Conservation (phyloP, 208 protist genomes). For the Zelonia costaricensis region DNA sequence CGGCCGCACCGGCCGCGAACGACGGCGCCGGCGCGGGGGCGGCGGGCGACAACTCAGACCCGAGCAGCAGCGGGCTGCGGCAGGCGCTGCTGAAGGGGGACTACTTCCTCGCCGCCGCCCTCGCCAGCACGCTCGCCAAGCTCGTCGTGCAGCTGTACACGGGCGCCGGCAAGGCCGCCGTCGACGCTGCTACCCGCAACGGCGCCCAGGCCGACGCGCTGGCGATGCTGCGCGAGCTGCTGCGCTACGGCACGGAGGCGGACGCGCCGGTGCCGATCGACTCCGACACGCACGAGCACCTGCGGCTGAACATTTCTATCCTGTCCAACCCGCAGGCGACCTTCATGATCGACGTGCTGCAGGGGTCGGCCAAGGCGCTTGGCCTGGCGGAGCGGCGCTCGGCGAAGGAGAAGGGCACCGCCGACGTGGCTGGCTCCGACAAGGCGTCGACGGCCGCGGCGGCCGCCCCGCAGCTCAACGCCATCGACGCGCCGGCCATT, state of each 20-base stretch:
- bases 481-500: constrained; percentile 69
- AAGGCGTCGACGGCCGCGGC: not conserved
- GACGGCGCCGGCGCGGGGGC: not conserved
- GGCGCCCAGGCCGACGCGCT: constrained; percentile 62
- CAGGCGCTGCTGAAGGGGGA: constrained; percentile 81
- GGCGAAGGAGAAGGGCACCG: constrained; percentile 15
- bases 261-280: constrained; percentile 47
- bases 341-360: constrained; percentile 64
- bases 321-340: constrained; percentile 42
- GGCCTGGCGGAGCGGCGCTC: constrained; percentile 23
- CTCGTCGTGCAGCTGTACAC: constrained; percentile 86
- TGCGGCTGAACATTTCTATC: constrained; percentile 79
- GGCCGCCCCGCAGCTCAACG: constrained; percentile 21
- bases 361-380: constrained; percentile 74
- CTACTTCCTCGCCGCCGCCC: constrained; percentile 92
- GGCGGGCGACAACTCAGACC: constrained; percentile 2
- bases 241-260: constrained; percentile 72
- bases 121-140: constrained; percentile 93
- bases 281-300: constrained; percentile 90
- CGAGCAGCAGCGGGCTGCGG: constrained; percentile 47
- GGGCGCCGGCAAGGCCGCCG: constrained; percentile 4
- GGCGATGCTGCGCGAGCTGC: constrained; percentile 65
- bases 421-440: constrained; percentile 7
- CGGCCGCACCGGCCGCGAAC: constrained; percentile 2
- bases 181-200: constrained; percentile 33